These are phyloP conservation scores for Clonostachys rosea DNA, from an alignment of 2,329 filamentous ascomycete genomes.

Conservation along the genomic window DNA sequence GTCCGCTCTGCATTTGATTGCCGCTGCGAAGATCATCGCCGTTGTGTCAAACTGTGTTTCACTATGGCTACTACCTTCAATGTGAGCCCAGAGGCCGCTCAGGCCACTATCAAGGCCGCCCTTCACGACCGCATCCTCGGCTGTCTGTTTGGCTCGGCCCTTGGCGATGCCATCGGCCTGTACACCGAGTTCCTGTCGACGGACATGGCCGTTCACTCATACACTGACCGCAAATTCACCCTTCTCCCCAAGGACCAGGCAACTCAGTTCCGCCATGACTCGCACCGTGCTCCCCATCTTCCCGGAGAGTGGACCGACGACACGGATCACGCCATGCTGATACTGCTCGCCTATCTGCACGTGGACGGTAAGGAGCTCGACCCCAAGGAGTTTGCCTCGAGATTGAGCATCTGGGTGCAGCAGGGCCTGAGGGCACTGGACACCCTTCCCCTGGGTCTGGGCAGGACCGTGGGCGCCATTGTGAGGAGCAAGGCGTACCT, in stretches of 20 bases:
- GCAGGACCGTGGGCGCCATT: constrained; percentile 38
- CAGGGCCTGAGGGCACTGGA: constrained; percentile 40
- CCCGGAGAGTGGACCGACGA: constrained; percentile 48
- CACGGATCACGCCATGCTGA: constrained; percentile 46
- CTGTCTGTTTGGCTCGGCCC: constrained; percentile 41
- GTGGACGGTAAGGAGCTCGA: constrained; percentile 27
- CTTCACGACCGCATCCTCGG: constrained; percentile 34
- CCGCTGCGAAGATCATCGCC: no score
- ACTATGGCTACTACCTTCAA: background rate
- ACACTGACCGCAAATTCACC: no score
- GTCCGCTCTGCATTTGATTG: no score
- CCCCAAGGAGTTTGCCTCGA: constrained; percentile 33
- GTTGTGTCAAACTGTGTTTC: no score
- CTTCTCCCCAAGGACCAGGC: constrained; percentile 24
- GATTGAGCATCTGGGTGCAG: constrained; percentile 39
- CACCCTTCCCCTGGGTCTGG: constrained; percentile 41
- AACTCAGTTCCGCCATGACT: constrained; percentile 36
- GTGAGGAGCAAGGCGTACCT: constrained; percentile 31
- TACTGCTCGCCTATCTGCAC: constrained; percentile 41
- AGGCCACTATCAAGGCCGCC: constrained; percentile 9
- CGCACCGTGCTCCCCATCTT: constrained; percentile 34
- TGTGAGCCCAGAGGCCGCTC: constrained; percentile 4
- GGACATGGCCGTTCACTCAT: no score
- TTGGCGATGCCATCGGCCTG: constrained; percentile 48
- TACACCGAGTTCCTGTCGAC: constrained; percentile 44